A percentile compares a stretch with the other conserved stretches of the same genome.
phyloP scores from a whole-genome alignment of 2,329 filamentous ascomycete genomes.

The Apiospora marii region DNA sequence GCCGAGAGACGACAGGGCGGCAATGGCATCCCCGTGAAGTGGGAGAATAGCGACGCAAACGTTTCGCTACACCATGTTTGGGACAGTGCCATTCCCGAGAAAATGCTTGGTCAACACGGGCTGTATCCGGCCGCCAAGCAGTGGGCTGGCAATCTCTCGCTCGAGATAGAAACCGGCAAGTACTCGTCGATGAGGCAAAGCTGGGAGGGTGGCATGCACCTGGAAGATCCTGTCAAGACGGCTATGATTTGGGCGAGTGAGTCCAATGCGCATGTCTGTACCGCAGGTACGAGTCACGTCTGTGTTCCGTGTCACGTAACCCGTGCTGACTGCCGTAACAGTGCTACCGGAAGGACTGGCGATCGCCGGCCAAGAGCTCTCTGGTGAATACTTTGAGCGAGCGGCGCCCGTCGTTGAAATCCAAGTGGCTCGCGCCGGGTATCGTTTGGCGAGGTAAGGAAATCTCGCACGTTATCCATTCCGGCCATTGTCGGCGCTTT shows the following conservation, averaged over 20 bases:
- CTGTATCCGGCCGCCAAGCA: conserved; percentile 57
- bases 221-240: conserved; percentile 61
- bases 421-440: conserved; percentile 73
- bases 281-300: conserved; percentile 56
- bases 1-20: conserved; percentile 58
- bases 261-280: conserved; percentile 68
- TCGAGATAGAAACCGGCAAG: conserved; percentile 62
- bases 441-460: conserved; percentile 61
- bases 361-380: conserved; percentile 67
- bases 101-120: conserved; percentile 63
- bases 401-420: conserved; percentile 71
- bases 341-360: conserved; percentile 70
- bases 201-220: conserved; percentile 66
- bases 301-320: background rate
- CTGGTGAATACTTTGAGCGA: conserved; percentile 68
- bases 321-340: conserved; percentile 35
- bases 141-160: conserved; percentile 65
- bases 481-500: no score
- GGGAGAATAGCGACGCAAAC: conserved; percentile 65
- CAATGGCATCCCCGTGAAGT: conserved; percentile 72
- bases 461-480: no score
- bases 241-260: conserved; percentile 71
- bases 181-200: conserved; percentile 56
- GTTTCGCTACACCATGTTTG: conserved; percentile 70
- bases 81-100: conserved; percentile 75